Evolutionary conservation across 352 stramenopile species (phyloP), one percentile per base, ranked within the genome.

Genomic region (Phytophthora boehmeriae): DNA sequence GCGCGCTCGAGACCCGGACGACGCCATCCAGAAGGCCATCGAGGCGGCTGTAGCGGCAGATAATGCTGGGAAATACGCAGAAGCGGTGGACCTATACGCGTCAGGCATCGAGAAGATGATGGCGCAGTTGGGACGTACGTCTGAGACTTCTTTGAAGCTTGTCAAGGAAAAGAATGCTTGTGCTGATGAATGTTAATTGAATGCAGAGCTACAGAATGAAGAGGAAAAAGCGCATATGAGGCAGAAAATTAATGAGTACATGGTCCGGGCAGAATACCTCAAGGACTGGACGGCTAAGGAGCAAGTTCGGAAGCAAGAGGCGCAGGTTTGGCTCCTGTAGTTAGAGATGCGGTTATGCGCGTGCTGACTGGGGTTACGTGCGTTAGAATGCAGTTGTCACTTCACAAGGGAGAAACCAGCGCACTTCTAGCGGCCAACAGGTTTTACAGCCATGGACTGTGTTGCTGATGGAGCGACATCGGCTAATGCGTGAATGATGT

Each of bases 81-180:
- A 63, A 14, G 86, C 86, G 17, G 66, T 95, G 39, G 81, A 88
- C 4, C 64, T 95, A 22, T 95, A 95, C 64, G 76, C 78, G 1
- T 48, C 69, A 17, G 80, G 76, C 28, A 95, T 93, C 47, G 84
- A 95, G 64, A 80, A 77, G 53, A 85, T 95, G 69, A 78, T 95
- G 60, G 51, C 59, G 32, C 68, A 86, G 43, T 46, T 90, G 32
- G 66, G 81, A 59, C 68, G 85, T 94, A 64, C 42, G 71, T 78
- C 59, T 20, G 44, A 62, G 20, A 14, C 16, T 9, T 28, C 11
- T n/a, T 34, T 50, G 35, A 28, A 35, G 8, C 10, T 8, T 39
- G 44, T 28, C 2, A 19, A 34, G 5, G 45, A 11, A 19, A 1
- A 6, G 16, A 47, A 49, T 46, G 8, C 47, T 27, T 54, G 13